A percentile compares a stretch with the other conserved stretches of the same genome.
phyloP scores from a whole-genome alignment of 208 protist genomes.

The Leishmania major region DNA sequence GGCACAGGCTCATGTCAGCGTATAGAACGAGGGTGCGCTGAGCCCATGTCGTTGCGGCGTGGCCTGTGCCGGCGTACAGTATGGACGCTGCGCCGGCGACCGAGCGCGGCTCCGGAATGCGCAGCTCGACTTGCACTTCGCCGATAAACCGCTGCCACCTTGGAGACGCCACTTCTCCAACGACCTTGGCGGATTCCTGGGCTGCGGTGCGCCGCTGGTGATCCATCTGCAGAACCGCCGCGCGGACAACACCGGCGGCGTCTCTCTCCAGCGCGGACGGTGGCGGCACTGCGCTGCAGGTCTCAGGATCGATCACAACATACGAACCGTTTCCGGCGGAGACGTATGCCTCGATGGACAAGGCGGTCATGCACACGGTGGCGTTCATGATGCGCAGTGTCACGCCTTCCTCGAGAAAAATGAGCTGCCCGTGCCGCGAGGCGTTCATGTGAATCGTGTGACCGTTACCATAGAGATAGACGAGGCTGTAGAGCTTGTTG shows the following conservation, averaged over 20 bases:
- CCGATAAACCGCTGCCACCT: conserved; percentile 24
- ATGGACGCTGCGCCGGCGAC: not conserved
- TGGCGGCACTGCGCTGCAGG: conserved; percentile 29
- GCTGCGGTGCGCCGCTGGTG: not conserved
- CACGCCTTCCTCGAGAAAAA: conserved; percentile 69
- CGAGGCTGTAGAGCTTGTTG: conserved; percentile 45
- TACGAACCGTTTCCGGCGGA: conserved; percentile 71
- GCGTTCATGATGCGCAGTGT: conserved; percentile 74
- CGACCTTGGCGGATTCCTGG: not conserved
- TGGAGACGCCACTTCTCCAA: not conserved
- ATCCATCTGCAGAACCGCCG: not conserved
- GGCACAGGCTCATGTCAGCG: conserved; percentile 25
- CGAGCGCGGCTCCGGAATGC: conserved; percentile 21
- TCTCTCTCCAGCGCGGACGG: not conserved
- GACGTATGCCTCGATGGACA: conserved; percentile 58
- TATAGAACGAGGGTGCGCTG: conserved; percentile 33
- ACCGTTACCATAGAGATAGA: conserved; percentile 64
- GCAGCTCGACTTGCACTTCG: conserved; percentile 26
- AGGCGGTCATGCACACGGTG: conserved; percentile 49
- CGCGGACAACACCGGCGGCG: not conserved
- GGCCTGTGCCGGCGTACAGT: not conserved
- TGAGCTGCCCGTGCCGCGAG: conserved; percentile 26
- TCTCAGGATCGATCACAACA: conserved; percentile 49
- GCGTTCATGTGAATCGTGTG: conserved; percentile 63
- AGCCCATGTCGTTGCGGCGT: not conserved